phyloP scores from a whole-genome alignment of 345 rosid genomes.

The Garcia nutans region DNA sequence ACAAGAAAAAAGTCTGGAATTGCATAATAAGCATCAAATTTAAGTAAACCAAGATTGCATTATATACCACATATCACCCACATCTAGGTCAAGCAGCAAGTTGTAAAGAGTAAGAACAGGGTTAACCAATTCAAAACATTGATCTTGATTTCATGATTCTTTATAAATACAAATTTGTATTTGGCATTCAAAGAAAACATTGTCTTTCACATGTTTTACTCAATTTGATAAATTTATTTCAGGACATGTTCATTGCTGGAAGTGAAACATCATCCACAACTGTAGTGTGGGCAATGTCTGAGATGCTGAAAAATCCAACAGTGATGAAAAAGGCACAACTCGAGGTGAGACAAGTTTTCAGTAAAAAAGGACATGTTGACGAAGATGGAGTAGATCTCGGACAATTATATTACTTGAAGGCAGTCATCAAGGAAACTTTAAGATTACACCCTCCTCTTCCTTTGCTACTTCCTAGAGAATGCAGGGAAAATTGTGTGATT shows the following conservation, averaged over 20 bases:
- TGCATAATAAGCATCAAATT: not conserved
- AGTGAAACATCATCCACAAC: slow-evolving; percentile 3
- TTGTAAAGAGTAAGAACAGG: not conserved
- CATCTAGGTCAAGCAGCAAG: not conserved
- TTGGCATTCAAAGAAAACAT: not conserved
- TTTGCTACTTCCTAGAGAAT: slow-evolving; percentile 8
- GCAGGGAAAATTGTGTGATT: slow-evolving; percentile 2
- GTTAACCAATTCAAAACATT: not conserved
- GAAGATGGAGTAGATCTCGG: slow-evolving; percentile 4
- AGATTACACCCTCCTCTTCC: slow-evolving; percentile 15
- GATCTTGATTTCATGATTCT: not conserved
- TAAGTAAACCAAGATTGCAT: not conserved
- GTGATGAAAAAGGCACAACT: slow-evolving; percentile 16
- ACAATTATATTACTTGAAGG: slow-evolving; percentile 9
- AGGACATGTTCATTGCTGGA: slow-evolving; percentile 11
- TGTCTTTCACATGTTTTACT: too few species aligned
- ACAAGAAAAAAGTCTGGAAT: not conserved
- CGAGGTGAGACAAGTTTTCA: slow-evolving; percentile 6
- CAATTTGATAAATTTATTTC: not conserved
- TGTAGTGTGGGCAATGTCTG: too few species aligned
- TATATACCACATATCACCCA: not conserved
- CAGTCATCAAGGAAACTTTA: slow-evolving; percentile 10
- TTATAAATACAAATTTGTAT: not conserved
- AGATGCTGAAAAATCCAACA: slow-evolving; percentile 10
- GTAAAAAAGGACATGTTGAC: not conserved